These are phyloP conservation scores for Aplosporella prunicola DNA, from an alignment of 2,329 filamentous ascomycete species.

Conservation along the genomic window DNA sequence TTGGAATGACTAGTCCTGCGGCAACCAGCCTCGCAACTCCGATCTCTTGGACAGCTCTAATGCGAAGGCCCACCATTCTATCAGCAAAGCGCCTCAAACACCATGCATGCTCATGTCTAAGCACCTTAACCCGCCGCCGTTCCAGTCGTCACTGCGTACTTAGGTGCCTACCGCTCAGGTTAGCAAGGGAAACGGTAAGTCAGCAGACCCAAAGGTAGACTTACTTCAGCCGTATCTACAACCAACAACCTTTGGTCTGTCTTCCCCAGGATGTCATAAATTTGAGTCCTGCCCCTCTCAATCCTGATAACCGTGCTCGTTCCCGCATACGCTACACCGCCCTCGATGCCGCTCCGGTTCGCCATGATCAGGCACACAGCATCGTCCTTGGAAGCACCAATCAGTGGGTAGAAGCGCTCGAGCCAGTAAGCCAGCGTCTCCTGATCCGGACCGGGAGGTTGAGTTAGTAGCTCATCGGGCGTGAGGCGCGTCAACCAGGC, in stretches of 20 bases:
- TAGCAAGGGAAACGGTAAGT: neutral
- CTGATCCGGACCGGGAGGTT: constrained; percentile 52
- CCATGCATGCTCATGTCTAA: too few relatives aligned
- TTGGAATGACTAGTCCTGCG: too few relatives aligned
- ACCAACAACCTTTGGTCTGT: constrained; percentile 59
- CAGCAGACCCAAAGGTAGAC: too few relatives aligned
- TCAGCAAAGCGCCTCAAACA: too few relatives aligned
- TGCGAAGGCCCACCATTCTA: too few relatives aligned
- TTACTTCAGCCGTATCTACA: constrained; percentile 49
- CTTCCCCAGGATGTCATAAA: constrained; percentile 64
- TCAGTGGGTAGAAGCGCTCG: constrained; percentile 54
- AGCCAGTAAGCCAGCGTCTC: constrained; percentile 71
- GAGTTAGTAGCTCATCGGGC: constrained; percentile 39
- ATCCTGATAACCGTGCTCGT: constrained; percentile 64
- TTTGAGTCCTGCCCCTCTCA: constrained; percentile 52
- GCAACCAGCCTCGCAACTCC: too few relatives aligned
- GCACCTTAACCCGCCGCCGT: too few relatives aligned
- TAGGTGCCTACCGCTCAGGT: constrained; percentile 12
- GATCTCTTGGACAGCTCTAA: too few relatives aligned
- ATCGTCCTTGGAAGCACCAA: constrained; percentile 18
- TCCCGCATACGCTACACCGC: constrained; percentile 59
- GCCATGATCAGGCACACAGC: constrained; percentile 56
- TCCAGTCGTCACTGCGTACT: constrained; percentile 13
- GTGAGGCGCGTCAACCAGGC: constrained; percentile 59
- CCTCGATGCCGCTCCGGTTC: constrained; percentile 61